A percentile compares a stretch with the other conserved stretches of the same genome.
Conservation (phyloP, 2,329 filamentous ascomycete genomes). For the Emergomyces pasteurianus region DNA sequence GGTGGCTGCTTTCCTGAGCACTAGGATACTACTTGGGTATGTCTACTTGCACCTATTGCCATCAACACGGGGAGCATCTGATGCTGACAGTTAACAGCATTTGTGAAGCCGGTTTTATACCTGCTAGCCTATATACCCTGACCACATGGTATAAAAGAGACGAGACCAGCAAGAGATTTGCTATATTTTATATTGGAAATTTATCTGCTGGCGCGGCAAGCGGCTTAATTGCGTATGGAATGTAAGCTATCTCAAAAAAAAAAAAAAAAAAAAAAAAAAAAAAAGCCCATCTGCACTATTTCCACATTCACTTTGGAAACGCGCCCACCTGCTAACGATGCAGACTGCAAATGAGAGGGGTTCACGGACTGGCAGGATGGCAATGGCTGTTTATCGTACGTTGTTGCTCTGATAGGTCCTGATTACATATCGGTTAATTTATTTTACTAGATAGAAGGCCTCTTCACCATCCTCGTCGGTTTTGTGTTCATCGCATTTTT, state of each 20-base stretch:
- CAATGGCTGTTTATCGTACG: slow-evolving; percentile 39
- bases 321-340: slow-evolving; percentile 11
- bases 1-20: slow-evolving; percentile 33
- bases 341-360: slow-evolving; percentile 39
- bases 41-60: background rate
- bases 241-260: slow-evolving; percentile 5
- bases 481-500: slow-evolving; percentile 17
- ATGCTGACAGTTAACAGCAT: slow-evolving; percentile 14
- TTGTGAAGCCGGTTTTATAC: slow-evolving; percentile 41
- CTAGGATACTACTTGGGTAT: slow-evolving; percentile 36
- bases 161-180: slow-evolving; percentile 39
- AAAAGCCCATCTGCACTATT: background rate
- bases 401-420: slow-evolving; percentile 37
- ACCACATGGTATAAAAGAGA: slow-evolving; percentile 40
- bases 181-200: slow-evolving; percentile 42
- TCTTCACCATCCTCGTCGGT: slow-evolving; percentile 4
- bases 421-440: slow-evolving; percentile 11
- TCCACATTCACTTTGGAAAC: background rate
- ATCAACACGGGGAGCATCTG: background rate
- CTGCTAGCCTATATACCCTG: slow-evolving; percentile 38
- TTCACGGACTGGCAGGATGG: slow-evolving; percentile 38
- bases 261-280: background rate
- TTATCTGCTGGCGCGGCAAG: slow-evolving; percentile 32
- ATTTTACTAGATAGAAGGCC: slow-evolving; percentile 4
- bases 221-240: slow-evolving; percentile 17